Evolutionary conservation across 2,329 filamentous ascomycete genomes (phyloP).

Genomic region (Xylariaceae sp.): DNA sequence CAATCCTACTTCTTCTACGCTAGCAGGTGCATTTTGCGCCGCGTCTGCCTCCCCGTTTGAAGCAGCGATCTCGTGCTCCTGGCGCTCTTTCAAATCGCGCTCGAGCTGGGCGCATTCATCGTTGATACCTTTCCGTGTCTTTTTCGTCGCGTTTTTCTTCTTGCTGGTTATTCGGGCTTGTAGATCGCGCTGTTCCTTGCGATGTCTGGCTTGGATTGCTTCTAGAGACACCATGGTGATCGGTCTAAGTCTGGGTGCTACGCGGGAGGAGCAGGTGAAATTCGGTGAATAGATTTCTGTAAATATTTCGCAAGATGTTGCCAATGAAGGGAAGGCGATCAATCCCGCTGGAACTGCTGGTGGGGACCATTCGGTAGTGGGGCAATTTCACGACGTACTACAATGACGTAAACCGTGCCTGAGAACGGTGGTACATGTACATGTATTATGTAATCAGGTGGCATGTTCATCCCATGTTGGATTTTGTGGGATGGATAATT

Average conservation of each 20-base stretch:
- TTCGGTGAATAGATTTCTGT: not conserved
- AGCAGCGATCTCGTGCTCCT: constrained; percentile 61
- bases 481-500: too few species aligned
- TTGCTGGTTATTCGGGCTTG: constrained; percentile 87
- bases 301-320: not conserved
- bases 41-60: constrained; percentile 36
- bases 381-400: constrained; percentile 2
- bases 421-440: not conserved
- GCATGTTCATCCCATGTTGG: too few species aligned
- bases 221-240: constrained; percentile 62
- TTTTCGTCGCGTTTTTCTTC: constrained; percentile 95
- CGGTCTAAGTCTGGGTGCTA: not conserved
- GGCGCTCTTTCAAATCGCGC: constrained; percentile 65
- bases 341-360: not conserved
- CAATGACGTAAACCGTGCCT: too few species aligned
- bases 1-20: not conserved
- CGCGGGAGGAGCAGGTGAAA: not conserved
- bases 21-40: not conserved
- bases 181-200: constrained; percentile 86
- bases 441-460: not conserved
- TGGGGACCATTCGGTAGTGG: constrained; percentile 6
- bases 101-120: constrained; percentile 76
- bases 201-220: constrained; percentile 76
- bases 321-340: too few species aligned
- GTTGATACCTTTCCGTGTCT: constrained; percentile 74